Evolutionary conservation across 148 eudicot genomes (phyloP), one percentile per base, ranked within the genome.

Genomic region (Cornus florida): DNA sequence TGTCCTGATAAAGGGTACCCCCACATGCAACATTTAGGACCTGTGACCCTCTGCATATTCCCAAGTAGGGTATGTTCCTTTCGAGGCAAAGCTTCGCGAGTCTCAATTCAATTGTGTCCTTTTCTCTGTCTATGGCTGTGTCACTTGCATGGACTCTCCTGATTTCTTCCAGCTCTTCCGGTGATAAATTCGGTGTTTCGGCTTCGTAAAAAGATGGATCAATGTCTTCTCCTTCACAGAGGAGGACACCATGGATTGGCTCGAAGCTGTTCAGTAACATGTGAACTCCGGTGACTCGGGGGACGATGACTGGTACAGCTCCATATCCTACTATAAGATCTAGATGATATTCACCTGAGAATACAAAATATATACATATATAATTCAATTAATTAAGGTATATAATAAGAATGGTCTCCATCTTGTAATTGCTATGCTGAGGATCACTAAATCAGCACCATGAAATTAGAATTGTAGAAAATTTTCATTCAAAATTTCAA

Each of bases 11-110:
- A 60, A 93, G 90, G 17, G 94, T 92, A 2, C 98, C 98, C 14
- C 98, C 98, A 81, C 92, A 89, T 0, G 98, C 95, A 9, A 95
- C 97, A 50, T 95, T 95, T 5, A 95, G 85, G 31, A 95, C 88
- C 79, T 95, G 98, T 28, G 97, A 93, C 0, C 98, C 98, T 28
- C 98, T 81, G 75, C 98, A 95, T n/a, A 95, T 92, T 11, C 98
- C 98, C 70, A 95, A 74, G 77, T 86, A 95, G 7, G 98, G 98
- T 20, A 95, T 91, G 90, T 91, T 89, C 22, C 97, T 82, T 19
- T 93, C 97, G 0, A 95, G 89, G 82, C 98, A 92, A 13, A 92
- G 89, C 70, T 89, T 93, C 14, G 95, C 93, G 0, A 95, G 87
- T 22, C 86, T 79, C 53, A 95, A 67, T 69, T 95, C 97, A 17